phyloP scores from a whole-genome alignment of 1,284 basidiomycete species.

The Amylostereum areolatum region DNA sequence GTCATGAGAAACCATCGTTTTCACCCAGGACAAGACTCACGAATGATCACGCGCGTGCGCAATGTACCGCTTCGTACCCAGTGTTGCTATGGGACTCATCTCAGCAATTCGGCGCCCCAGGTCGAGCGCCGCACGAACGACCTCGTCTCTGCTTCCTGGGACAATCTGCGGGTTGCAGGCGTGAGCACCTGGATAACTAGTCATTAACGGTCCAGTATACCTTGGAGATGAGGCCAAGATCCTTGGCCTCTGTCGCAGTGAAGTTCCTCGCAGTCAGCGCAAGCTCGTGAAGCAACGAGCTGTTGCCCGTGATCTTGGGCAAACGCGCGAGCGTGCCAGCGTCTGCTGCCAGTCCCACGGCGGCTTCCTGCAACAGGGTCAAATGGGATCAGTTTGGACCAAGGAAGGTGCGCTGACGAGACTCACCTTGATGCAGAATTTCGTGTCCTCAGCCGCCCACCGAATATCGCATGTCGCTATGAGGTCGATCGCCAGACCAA shows the following conservation, averaged over 20 bases:
- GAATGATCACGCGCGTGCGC: constrained; percentile 73
- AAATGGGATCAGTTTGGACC: background rate
- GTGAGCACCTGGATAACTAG: no score
- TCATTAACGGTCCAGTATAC: no score
- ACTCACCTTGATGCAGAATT: constrained; percentile 74
- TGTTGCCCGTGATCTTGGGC: constrained; percentile 78
- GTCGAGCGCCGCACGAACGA: constrained; percentile 55
- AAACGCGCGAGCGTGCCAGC: constrained; percentile 86
- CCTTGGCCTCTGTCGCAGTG: constrained; percentile 60
- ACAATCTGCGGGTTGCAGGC: constrained; percentile 36
- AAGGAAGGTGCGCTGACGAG: background rate
- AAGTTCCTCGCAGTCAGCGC: constrained; percentile 78
- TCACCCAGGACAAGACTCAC: constrained; percentile 36
- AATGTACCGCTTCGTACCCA: constrained; percentile 77
- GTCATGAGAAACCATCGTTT: no score
- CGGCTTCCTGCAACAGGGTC: constrained; percentile 63
- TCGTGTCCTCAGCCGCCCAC: constrained; percentile 56
- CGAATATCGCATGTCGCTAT: constrained; percentile 80
- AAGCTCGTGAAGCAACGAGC: constrained; percentile 75
- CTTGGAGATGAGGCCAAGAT: constrained; percentile 74
- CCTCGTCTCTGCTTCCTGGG: constrained; percentile 55
- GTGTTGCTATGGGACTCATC: constrained; percentile 81
- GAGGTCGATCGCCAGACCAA: constrained; percentile 79
- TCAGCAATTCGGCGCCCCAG: constrained; percentile 63
- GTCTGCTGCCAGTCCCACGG: constrained; percentile 87